Percentiles rank a stretch among this genome's conserved stretches.
Conservation (phyloP, 2,329 filamentous ascomycete species). For the Ophiostoma novo-ulmi region DNA sequence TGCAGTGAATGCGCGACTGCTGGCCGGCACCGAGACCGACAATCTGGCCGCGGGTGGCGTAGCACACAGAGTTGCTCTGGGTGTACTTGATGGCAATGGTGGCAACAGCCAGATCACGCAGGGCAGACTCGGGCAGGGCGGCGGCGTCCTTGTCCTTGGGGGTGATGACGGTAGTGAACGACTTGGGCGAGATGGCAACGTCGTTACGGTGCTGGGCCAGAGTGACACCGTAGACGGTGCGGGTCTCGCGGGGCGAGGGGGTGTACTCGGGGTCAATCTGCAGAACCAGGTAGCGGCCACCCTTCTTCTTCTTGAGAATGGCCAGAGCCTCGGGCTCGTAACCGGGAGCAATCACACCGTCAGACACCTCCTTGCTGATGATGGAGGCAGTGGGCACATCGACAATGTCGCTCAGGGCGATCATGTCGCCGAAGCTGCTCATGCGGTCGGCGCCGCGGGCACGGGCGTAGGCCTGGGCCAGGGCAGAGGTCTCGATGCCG, state of each 20-base stretch:
- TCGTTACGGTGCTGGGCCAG: slow-evolving; percentile 92
- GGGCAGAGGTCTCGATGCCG: slow-evolving; percentile 75
- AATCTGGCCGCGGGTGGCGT: slow-evolving; percentile 88
- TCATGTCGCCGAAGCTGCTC: slow-evolving; percentile 97
- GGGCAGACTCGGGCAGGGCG: slow-evolving; percentile 70
- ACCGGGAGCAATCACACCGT: slow-evolving; percentile 87
- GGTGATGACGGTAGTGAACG: slow-evolving; percentile 79
- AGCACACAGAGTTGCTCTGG: slow-evolving; percentile 98
- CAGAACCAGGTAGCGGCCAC: slow-evolving; percentile 90
- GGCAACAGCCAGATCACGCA: slow-evolving; percentile 86
- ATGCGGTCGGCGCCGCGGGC: slow-evolving; percentile 95
- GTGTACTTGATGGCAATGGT: slow-evolving; percentile 99
- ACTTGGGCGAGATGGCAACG: slow-evolving; percentile 74
- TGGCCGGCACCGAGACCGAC: slow-evolving; percentile 93
- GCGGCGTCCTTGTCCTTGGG: slow-evolving; percentile 78
- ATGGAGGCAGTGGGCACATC: slow-evolving; percentile 94
- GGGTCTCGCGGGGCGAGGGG: slow-evolving; percentile 73
- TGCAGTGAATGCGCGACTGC: slow-evolving; percentile 98
- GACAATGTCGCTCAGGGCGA: slow-evolving; percentile 84
- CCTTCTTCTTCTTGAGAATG: slow-evolving; percentile 97
- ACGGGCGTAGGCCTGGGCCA: slow-evolving; percentile 93
- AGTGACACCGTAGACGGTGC: slow-evolving; percentile 85
- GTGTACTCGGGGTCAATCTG: slow-evolving; percentile 87
- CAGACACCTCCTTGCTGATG: slow-evolving; percentile 95
- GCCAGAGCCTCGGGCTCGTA: slow-evolving; percentile 82